Evolutionary conservation across 106 monocot genomes (phyloP), one percentile per base, ranked within the genome.

Genomic region (Allium fistulosum): DNA sequence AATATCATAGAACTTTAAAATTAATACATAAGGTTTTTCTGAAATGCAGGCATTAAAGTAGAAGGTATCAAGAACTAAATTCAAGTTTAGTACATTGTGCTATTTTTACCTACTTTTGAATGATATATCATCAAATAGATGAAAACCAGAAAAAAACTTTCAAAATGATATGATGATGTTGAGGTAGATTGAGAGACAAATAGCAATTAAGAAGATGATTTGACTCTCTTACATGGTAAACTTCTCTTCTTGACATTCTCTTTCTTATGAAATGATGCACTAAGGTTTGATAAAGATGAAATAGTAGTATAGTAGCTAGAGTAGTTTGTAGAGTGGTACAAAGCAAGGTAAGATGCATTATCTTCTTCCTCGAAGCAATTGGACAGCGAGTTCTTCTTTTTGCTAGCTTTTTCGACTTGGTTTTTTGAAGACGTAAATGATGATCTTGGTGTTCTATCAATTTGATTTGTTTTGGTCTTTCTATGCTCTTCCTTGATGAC

Each of bases 131-230:
- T 37, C 5, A 1, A 1, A 37, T 5, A 37, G 0, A 37, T 37
- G 37, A 49, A 65, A 49, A 17, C 84, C 93, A 10, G 76, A 62
- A 66, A 89, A 22, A 87, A 10, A 80, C 87, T 55, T 82, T 46
- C 46, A 87, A 7, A 61, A 87, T 87, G 50, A 71, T 61, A 2
- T 68, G 53, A 16, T 87, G 82, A 37, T 75, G 73, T 53, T 61
- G 46, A 37, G 61, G 65, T 9, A 61, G 66, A 62, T 87, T 87
- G 18, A 87, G 59, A 2, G 51, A 26, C 7, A 87, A 80, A 63
- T 87, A 87, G 26, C 55, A 59, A 9, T 37, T 48, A 49, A 87
- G 80, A 14, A 87, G 82, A 0, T 46, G 48, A 17, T 80, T 71
- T 64, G 81, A 49, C 4, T 83, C 80, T 27, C 18, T 11, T 9